Conservation (phyloP, 2,329 filamentous ascomycete species). For the Neonectria magnoliae region DNA sequence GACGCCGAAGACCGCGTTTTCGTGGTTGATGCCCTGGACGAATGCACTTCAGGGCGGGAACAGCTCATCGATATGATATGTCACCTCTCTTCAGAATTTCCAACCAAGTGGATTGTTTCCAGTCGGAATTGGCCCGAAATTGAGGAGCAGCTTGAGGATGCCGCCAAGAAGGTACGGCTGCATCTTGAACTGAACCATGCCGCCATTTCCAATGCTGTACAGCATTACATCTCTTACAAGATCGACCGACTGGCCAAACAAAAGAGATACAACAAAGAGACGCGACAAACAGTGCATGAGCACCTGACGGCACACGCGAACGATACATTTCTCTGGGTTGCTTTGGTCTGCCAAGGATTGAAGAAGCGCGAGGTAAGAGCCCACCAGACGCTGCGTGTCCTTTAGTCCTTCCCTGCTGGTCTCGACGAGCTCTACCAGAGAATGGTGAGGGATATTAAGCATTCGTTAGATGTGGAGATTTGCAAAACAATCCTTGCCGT, state of each 20-base stretch:
- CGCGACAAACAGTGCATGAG: slow-evolving; percentile 4
- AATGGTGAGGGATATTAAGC: too few species aligned
- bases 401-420: too few species aligned
- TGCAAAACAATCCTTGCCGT: too few species aligned
- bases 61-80: too few species aligned
- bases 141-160: background rate
- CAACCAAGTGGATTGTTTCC: background rate
- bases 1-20: too few species aligned
- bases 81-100: background rate
- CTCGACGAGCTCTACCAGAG: too few species aligned
- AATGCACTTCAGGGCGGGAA: background rate
- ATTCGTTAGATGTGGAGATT: too few species aligned
- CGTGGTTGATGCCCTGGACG: background rate
- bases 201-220: background rate
- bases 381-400: too few species aligned
- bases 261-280: slow-evolving; percentile 4
- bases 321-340: slow-evolving; percentile 47
- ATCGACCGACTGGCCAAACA: background rate
- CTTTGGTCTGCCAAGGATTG: slow-evolving; percentile 33
- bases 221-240: background rate
- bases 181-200: background rate
- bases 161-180: background rate
- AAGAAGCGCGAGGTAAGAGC: too few species aligned
- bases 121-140: background rate
- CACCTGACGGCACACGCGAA: slow-evolving; percentile 46